These are phyloP conservation scores for Verbena officinalis DNA, from an alignment of 257 asterid species.

Conservation along the genomic window DNA sequence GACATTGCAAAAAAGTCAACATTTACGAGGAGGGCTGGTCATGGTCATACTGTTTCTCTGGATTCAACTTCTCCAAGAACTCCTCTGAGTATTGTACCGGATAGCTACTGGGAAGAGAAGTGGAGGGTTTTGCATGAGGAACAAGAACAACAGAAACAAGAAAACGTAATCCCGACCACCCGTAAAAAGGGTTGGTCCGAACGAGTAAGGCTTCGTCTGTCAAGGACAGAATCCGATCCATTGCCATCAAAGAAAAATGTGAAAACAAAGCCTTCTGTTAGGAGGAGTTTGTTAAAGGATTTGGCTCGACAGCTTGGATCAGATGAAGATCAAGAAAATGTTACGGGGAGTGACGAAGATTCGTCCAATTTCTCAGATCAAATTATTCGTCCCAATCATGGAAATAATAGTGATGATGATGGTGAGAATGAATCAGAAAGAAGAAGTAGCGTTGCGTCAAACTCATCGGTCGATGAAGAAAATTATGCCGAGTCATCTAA, in stretches of 20 bases:
- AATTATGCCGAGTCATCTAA: constrained; percentile 37
- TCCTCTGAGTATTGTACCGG: constrained; percentile 49
- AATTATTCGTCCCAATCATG: constrained; percentile 38
- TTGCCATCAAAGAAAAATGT: constrained; percentile 44
- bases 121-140: constrained; percentile 79
- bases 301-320: constrained; percentile 61
- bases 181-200: constrained; percentile 68
- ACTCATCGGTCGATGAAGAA: constrained; percentile 52
- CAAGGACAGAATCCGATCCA: constrained; percentile 73
- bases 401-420: constrained; percentile 33
- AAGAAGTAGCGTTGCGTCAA: constrained; percentile 71
- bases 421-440: constrained; percentile 51
- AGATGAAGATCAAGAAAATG: constrained; percentile 42
- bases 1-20: constrained; percentile 36
- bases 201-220: constrained; percentile 55
- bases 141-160: constrained; percentile 49
- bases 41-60: constrained; percentile 55
- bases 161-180: constrained; percentile 36
- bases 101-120: constrained; percentile 87
- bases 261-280: constrained; percentile 51
- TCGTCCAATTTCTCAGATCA: constrained; percentile 49
- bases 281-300: constrained; percentile 72
- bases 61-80: constrained; percentile 60
- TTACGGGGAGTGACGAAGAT: constrained; percentile 37
- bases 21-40: constrained; percentile 22